Evolutionary conservation across 441 rosid species (phyloP).

Genomic region (Macaranga tanarius): DNA sequence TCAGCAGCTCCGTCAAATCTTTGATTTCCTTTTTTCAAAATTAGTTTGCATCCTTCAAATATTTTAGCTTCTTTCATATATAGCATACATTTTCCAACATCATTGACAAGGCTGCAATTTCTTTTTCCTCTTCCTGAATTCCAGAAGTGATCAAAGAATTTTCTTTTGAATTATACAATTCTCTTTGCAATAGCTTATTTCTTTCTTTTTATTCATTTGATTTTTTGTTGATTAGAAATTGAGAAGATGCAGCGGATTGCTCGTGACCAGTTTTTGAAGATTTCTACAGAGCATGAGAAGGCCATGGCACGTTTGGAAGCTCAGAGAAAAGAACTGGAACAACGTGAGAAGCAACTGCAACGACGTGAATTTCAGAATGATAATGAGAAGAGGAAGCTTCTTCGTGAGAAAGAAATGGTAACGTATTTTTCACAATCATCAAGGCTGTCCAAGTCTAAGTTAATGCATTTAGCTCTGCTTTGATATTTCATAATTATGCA

Average conservation of each 20-base stretch:
- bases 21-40: too few species aligned
- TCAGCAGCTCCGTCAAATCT: too few species aligned
- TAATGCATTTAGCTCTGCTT: neutral
- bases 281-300: conserved; percentile 45
- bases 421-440: conserved; percentile 8
- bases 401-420: conserved; percentile 55
- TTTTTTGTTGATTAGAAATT: conserved; percentile 40
- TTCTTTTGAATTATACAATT: neutral
- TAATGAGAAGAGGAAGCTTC: conserved; percentile 45
- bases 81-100: neutral
- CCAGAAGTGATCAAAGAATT: neutral
- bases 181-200: neutral
- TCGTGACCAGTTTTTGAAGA: conserved; percentile 41
- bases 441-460: conserved; percentile 4
- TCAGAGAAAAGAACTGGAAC: conserved; percentile 39
- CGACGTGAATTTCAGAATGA: conserved; percentile 49
- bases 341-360: conserved; percentile 45
- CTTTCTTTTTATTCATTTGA: neutral
- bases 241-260: conserved; percentile 46
- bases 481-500: neutral
- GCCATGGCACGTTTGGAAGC: conserved; percentile 32
- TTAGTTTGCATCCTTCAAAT: too few species aligned
- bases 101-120: neutral
- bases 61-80: too few species aligned
- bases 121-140: too few species aligned